phyloP scores from a whole-genome alignment of 805 yeast species.

The Ogataea wickerhamii region DNA sequence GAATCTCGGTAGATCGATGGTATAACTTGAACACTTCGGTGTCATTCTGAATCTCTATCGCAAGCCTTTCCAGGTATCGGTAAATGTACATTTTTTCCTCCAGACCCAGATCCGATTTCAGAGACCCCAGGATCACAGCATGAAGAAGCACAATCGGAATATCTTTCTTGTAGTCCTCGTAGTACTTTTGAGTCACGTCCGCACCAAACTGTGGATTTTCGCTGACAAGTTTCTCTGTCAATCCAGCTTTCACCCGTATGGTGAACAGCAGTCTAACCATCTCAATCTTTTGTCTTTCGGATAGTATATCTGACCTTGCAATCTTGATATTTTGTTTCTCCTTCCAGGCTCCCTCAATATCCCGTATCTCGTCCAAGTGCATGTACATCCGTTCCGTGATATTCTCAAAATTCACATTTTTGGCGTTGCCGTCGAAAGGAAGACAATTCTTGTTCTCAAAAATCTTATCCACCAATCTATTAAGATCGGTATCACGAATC shows the following conservation, averaged over 20 bases:
- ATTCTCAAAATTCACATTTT: slow-evolving; percentile 2
- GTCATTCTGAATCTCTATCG: slow-evolving; percentile 15
- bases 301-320: not conserved
- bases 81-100: slow-evolving; percentile 18
- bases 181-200: slow-evolving; percentile 14
- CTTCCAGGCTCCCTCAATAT: slow-evolving; percentile 1
- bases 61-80: slow-evolving; percentile 23
- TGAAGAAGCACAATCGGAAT: slow-evolving; percentile 26
- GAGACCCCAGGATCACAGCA: slow-evolving; percentile 24
- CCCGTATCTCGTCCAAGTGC: slow-evolving; percentile 8
- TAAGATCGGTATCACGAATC: slow-evolving; percentile 5
- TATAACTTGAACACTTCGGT: slow-evolving; percentile 12
- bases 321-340: not conserved
- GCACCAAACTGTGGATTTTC: slow-evolving; percentile 14
- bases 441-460: slow-evolving; percentile 8
- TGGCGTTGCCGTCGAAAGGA: not conserved
- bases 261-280: slow-evolving; percentile 12
- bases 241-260: slow-evolving; percentile 17
- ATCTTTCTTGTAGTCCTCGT: slow-evolving; percentile 20
- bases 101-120: slow-evolving; percentile 12
- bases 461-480: slow-evolving; percentile 8
- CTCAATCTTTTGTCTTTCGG: slow-evolving; percentile 12
- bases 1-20: slow-evolving; percentile 14
- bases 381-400: slow-evolving; percentile 7
- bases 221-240: slow-evolving; percentile 17